phyloP scores from a whole-genome alignment of 2,329 filamentous ascomycete species.

The Emydomyces testavorans region DNA sequence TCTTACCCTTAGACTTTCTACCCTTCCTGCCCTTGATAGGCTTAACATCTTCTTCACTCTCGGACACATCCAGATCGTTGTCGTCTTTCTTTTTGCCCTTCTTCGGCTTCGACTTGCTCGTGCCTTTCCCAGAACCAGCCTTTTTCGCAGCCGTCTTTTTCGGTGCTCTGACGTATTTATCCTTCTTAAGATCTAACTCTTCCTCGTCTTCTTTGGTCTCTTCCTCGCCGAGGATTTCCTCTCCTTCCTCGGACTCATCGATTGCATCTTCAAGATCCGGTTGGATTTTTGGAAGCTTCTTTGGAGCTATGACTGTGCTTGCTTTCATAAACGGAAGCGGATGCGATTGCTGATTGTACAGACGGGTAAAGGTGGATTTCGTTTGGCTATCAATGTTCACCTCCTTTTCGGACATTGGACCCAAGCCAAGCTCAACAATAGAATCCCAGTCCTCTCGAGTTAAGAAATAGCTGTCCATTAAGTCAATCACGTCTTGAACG shows the following conservation, averaged over 20 bases:
- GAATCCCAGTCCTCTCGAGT: constrained; percentile 92
- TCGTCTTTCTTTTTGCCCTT: constrained; percentile 27
- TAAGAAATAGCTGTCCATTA: constrained; percentile 96
- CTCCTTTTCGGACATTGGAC: constrained; percentile 62
- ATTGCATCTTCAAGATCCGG: constrained; percentile 95
- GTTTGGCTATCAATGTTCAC: constrained; percentile 73
- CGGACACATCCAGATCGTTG: constrained; percentile 30
- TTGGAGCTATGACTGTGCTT: constrained; percentile 60
- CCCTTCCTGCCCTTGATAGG: constrained; percentile 37
- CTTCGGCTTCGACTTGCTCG: constrained; percentile 19
- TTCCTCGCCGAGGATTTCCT: constrained; percentile 45
- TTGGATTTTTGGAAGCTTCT: constrained; percentile 59
- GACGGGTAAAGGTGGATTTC: constrained; percentile 78
- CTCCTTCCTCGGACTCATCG: constrained; percentile 73
- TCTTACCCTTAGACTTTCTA: constrained; percentile 12
- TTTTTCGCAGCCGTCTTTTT: constrained; percentile 52
- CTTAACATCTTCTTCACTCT: constrained; percentile 41
- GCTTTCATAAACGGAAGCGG: constrained; percentile 96
- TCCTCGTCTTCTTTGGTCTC: constrained; percentile 55
- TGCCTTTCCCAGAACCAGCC: constrained; percentile 29
- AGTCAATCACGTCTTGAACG: constrained; percentile 70
- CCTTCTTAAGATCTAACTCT: constrained; percentile 75
- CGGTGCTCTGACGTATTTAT: constrained; percentile 90
- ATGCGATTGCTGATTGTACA: constrained; percentile 79
- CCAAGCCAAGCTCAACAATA: constrained; percentile 81